Conservation (phyloP, 2,329 filamentous ascomycete species). For the Sporothrix brasiliensis region DNA sequence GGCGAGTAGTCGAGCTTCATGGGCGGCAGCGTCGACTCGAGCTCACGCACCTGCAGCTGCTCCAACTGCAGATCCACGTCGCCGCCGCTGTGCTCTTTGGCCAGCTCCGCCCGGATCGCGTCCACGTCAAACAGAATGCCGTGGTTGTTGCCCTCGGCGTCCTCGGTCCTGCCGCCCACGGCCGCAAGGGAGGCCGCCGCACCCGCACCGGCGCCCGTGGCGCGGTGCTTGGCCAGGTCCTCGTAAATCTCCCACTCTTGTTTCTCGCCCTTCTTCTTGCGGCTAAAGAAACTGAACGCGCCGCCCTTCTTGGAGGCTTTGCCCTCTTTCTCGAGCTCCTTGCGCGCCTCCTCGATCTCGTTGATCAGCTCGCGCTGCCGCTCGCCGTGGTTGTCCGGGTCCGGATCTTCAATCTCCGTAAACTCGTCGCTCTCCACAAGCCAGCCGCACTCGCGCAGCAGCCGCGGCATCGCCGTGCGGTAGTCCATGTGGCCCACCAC, state of each 20-base stretch:
- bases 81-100: slow-evolving; percentile 60
- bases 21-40: slow-evolving; percentile 84
- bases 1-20: slow-evolving; percentile 72
- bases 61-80: slow-evolving; percentile 42
- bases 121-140: slow-evolving; percentile 92
- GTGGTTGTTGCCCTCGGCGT: slow-evolving; percentile 56
- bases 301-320: slow-evolving; percentile 58
- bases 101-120: slow-evolving; percentile 84
- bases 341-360: slow-evolving; percentile 93
- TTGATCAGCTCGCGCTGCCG: slow-evolving; percentile 91
- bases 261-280: slow-evolving; percentile 77
- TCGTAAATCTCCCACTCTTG: slow-evolving; percentile 96
- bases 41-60: slow-evolving; percentile 69
- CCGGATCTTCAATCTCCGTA: slow-evolving; percentile 93
- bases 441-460: slow-evolving; percentile 89
- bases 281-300: slow-evolving; percentile 75
- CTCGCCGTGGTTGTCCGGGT: slow-evolving; percentile 87
- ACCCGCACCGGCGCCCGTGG: not conserved
- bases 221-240: slow-evolving; percentile 49
- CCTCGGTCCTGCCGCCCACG: slow-evolving; percentile 48
- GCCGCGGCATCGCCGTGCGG: slow-evolving; percentile 83
- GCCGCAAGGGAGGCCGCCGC: slow-evolving; percentile 32
- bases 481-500: slow-evolving; percentile 97
- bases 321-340: slow-evolving; percentile 78
- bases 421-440: slow-evolving; percentile 91